Evolutionary conservation across 352 stramenopile genomes (phyloP).

Genomic region (Saprolegnia diclina): DNA sequence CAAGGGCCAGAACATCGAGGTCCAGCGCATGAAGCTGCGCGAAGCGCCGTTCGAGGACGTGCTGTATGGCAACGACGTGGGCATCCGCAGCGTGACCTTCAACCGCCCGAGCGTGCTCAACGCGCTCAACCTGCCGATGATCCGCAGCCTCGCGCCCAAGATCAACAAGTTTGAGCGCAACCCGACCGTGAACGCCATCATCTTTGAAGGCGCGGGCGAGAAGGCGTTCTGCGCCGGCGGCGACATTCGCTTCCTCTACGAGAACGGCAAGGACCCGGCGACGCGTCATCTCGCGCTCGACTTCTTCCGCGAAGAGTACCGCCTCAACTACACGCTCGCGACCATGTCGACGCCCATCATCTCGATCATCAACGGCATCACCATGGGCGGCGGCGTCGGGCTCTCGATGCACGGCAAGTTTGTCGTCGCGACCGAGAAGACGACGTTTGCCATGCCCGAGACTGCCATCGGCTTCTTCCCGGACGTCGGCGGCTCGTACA

Average conservation of each 20-base stretch:
- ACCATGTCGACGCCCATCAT: constrained; percentile 85
- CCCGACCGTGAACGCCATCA: constrained; percentile 66
- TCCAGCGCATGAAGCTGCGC: constrained; percentile 21
- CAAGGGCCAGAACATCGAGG: constrained; percentile 12
- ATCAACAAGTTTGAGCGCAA: constrained; percentile 79
- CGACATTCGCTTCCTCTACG: constrained; percentile 89
- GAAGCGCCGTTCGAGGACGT: constrained; percentile 53
- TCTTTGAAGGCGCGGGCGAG: constrained; percentile 73
- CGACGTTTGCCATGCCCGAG: constrained; percentile 98
- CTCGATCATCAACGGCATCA: constrained; percentile 96
- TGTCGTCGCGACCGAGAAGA: constrained; percentile 95
- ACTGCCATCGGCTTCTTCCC: constrained; percentile 97
- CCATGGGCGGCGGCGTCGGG: constrained; percentile 98
- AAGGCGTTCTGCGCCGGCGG: constrained; percentile 94
- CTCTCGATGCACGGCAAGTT: constrained; percentile 96
- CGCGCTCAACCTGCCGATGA: constrained; percentile 88
- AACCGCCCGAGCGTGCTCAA: constrained; percentile 91
- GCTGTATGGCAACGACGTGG: constrained; percentile 68
- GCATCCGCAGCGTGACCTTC: constrained; percentile 79
- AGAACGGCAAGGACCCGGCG: constrained; percentile 63
- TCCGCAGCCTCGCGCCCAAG: constrained; percentile 82
- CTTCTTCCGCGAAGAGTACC: constrained; percentile 96
- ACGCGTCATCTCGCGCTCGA: constrained; percentile 69
- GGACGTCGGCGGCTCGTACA: constrained; percentile 92
- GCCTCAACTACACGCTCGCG: constrained; percentile 87